Evolutionary conservation across 108 stramenopile genomes (phyloP).

Genomic region (Cyclotella sp.): DNA sequence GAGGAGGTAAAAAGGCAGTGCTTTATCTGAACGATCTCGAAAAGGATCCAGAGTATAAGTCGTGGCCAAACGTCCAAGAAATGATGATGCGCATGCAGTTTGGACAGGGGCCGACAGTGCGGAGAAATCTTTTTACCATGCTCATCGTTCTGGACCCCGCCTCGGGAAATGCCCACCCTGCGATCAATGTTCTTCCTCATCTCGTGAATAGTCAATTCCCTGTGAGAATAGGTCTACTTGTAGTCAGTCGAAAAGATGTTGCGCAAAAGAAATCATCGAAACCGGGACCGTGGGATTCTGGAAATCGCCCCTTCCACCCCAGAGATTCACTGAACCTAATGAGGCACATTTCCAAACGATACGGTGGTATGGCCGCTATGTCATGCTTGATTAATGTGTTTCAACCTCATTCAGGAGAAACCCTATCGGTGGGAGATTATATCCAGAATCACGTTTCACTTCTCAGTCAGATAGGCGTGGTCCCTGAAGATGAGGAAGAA

Average conservation of each 20-base stretch:
- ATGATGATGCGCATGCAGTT: conserved; percentile 77
- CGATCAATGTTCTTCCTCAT: conserved; percentile 52
- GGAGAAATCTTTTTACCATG: conserved; percentile 84
- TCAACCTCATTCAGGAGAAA: conserved; percentile 5
- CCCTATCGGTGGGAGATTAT: conserved; percentile 28
- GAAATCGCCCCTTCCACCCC: conserved; percentile 38
- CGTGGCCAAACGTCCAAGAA: conserved; percentile 71
- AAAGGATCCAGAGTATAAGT: conserved; percentile 65
- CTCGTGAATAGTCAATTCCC: conserved; percentile 70
- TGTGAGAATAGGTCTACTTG: conserved; percentile 64
- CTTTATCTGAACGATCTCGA: conserved; percentile 87
- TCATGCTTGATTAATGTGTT: conserved; percentile 30
- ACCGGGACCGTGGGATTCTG: conserved; percentile 20
- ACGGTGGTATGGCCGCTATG: conserved; percentile 50
- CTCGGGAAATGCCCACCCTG: conserved; percentile 32
- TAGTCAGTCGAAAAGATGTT: conserved; percentile 66
- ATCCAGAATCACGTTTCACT: conserved; percentile 26
- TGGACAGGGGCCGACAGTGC: conserved; percentile 74
- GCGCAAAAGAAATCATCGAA: conserved; percentile 26
- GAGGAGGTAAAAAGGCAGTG: conserved; percentile 71
- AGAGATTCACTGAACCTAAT: conserved; percentile 38
- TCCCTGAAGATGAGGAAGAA: conserved; percentile 4
- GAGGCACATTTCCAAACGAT: conserved; percentile 38
- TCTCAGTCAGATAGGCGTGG: conserved; percentile 24
- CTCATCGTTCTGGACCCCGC: conserved; percentile 73